Evolutionary conservation across 192 early-diverging fungal genomes (phyloP).

Genomic region (Backusella mclennaniae): DNA sequence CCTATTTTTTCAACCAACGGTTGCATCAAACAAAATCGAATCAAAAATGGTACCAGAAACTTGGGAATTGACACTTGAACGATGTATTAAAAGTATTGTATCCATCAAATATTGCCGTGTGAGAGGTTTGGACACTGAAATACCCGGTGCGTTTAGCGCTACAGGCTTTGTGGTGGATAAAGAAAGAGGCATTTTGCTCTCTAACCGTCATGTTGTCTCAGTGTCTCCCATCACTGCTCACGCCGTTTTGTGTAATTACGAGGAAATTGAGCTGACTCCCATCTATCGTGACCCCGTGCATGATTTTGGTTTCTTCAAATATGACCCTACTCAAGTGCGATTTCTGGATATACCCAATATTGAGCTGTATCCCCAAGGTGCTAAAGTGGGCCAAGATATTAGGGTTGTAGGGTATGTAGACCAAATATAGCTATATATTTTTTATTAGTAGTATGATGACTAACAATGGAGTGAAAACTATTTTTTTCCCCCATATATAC

Average conservation of each 20-base stretch:
- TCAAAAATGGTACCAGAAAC: neutral
- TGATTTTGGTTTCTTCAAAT: conserved; percentile 81
- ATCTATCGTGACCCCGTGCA: conserved; percentile 83
- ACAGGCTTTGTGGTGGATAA: conserved; percentile 82
- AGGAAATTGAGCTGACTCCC: conserved; percentile 67
- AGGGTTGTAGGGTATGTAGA: conserved; percentile 60
- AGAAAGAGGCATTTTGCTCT: conserved; percentile 67
- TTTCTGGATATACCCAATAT: conserved; percentile 67
- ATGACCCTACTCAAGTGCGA: conserved; percentile 61
- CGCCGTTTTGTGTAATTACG: conserved; percentile 71
- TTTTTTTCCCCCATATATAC: neutral
- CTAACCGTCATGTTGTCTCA: conserved; percentile 78
- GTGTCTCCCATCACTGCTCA: conserved; percentile 68
- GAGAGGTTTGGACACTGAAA: conserved; percentile 72
- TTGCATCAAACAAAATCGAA: neutral
- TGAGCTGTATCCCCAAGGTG: conserved; percentile 60
- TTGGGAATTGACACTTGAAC: conserved; percentile 71
- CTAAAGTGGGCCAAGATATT: conserved; percentile 72
- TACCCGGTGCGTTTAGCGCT: conserved; percentile 62
- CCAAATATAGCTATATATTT: neutral
- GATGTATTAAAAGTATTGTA: conserved; percentile 68
- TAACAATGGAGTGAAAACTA: too few species aligned
- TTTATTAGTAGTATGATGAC: neutral
- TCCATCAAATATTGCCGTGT: conserved; percentile 74
- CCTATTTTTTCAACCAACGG: neutral